phyloP scores from a whole-genome alignment of 169 alveolate species.

The Plasmodium chabaudi region DNA sequence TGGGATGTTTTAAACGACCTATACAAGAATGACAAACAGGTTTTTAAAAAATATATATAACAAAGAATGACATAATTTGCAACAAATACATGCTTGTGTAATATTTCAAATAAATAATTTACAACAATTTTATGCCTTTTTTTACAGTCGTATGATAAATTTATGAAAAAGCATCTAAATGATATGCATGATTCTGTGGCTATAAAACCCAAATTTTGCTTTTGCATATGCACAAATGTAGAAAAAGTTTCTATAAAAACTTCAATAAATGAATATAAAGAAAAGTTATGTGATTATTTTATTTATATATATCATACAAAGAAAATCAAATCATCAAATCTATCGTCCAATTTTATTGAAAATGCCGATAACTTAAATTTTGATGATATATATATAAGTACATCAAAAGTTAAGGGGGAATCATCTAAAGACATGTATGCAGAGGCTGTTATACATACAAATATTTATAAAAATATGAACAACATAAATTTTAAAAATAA shows the following conservation, averaged over 20 bases:
- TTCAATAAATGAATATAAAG: constrained; percentile 35
- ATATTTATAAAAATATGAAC: constrained; percentile 25
- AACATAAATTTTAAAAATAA: constrained; percentile 39
- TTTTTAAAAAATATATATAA: background rate
- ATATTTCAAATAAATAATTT: no score
- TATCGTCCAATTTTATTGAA: constrained; percentile 11
- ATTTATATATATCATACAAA: constrained; percentile 57
- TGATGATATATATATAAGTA: constrained; percentile 53
- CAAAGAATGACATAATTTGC: background rate
- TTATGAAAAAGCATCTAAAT: constrained; percentile 49
- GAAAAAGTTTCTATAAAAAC: constrained; percentile 57
- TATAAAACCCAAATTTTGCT: constrained; percentile 46
- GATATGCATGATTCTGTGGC: background rate
- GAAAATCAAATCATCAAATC: constrained; percentile 34
- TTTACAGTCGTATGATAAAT: constrained; percentile 53
- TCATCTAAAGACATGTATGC: constrained; percentile 69
- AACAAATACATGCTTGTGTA: no score
- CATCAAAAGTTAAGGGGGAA: constrained; percentile 72
- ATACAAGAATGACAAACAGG: constrained; percentile 64
- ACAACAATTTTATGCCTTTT: background rate
- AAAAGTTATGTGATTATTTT: constrained; percentile 67
- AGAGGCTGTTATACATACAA: constrained; percentile 74
- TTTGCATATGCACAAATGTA: constrained; percentile 47
- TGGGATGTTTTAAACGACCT: constrained; percentile 68
- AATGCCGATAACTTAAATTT: constrained; percentile 33